These are phyloP conservation scores for Capsella rubella DNA, from an alignment of 441 rosid genomes.

Conservation along the genomic window DNA sequence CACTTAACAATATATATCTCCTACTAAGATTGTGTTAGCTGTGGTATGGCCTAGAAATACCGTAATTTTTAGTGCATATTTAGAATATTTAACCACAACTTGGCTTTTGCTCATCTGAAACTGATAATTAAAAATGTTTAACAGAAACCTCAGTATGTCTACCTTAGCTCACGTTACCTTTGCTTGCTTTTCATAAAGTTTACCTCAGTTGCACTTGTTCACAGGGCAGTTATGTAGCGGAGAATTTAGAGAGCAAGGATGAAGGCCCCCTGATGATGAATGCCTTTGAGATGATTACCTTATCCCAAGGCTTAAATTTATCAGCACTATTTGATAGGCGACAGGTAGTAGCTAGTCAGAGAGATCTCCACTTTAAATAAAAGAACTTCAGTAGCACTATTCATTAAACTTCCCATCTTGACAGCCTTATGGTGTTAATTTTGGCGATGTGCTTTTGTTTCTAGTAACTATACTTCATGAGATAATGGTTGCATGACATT, in stretches of 20 bases:
- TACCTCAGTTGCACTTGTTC: conserved; percentile 35
- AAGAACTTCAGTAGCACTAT: conserved; percentile 1
- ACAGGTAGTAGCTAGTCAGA: conserved; percentile 57
- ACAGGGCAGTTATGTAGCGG: conserved; percentile 79
- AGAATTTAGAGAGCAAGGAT: conserved; percentile 54
- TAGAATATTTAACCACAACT: neutral
- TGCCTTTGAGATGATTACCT: conserved; percentile 96
- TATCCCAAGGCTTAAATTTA: conserved; percentile 93
- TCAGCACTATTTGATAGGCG: conserved; percentile 87
- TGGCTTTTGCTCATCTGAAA: neutral
- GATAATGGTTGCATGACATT: conserved; percentile 23
- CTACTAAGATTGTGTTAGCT: conserved; percentile 18
- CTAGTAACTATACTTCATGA: conserved; percentile 5
- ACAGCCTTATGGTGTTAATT: conserved; percentile 4
- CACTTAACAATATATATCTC: neutral
- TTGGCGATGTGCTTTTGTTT: neutral
- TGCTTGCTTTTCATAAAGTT: neutral
- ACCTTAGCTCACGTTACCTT: conserved; percentile 1
- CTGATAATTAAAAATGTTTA: neutral
- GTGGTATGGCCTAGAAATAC: neutral
- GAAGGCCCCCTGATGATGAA: conserved; percentile 83
- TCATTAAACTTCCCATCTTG: neutral
- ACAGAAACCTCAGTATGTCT: neutral
- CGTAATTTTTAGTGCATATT: neutral
- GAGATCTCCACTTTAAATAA: conserved; percentile 11